Percentiles rank a stretch among this genome's conserved stretches.
Conservation (phyloP, 441 rosid species). For the Croton laevigatus region DNA sequence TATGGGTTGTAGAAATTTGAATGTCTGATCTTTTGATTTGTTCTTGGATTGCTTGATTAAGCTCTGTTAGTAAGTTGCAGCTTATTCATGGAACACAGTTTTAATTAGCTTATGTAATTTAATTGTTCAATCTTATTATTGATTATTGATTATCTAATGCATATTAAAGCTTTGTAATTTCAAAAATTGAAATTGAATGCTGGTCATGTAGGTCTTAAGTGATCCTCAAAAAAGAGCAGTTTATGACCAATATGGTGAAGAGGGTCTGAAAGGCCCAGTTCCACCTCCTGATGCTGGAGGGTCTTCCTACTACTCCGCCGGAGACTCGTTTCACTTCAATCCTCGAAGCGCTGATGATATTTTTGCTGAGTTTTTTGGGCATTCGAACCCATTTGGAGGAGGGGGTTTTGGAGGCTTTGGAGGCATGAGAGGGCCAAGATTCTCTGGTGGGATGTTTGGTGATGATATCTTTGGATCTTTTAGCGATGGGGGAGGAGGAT, state of each 20-base stretch:
- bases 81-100: too few species aligned
- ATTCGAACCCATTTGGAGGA: slow-evolving; percentile 56
- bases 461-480: slow-evolving; percentile 54
- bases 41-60: background rate
- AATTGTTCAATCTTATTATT: too few species aligned
- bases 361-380: slow-evolving; percentile 65
- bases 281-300: slow-evolving; percentile 67
- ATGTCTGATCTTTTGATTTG: too few species aligned
- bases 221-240: slow-evolving; percentile 77
- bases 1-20: too few species aligned
- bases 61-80: too few species aligned
- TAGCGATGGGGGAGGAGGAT: slow-evolving; percentile 48
- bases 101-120: too few species aligned
- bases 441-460: slow-evolving; percentile 53
- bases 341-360: slow-evolving; percentile 66
- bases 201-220: slow-evolving; percentile 56
- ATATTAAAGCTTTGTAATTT: background rate
- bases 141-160: too few species aligned
- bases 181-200: background rate
- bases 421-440: slow-evolving; percentile 53
- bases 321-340: slow-evolving; percentile 57
- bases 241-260: slow-evolving; percentile 84
- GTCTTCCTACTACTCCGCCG: slow-evolving; percentile 46
- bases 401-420: slow-evolving; percentile 33
- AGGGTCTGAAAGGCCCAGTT: slow-evolving; percentile 68